Evolutionary conservation across 805 yeast genomes (phyloP), one percentile per base, ranked within the genome.

Genomic region (Wickerhamomyces silvicola): DNA sequence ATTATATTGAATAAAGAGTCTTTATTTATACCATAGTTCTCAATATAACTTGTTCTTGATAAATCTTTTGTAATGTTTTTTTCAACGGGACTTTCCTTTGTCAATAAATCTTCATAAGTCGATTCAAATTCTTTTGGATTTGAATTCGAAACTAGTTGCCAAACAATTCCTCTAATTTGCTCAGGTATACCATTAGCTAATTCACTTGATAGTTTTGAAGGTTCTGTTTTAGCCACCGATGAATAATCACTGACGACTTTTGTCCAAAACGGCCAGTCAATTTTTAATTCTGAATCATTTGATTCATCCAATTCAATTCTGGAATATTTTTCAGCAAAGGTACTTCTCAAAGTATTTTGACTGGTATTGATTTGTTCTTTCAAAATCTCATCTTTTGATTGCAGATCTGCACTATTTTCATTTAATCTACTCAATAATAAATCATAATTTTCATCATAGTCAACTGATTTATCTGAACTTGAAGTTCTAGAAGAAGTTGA

Each of bases 261-360:
- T 6, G 88, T 72, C 97, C 97, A 90, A 53, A 85, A 83, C 27
- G 81, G 83, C 92, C 92, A 83, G 51, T 81, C 84, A 28, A 78
- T 69, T 17, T 68, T 26, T 21, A 58, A 41, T 22, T 48, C 50
- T 2, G 41, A 59, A 9, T 64, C 56, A 28, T 60, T 60, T 39
- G 59, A n/a, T 10, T 30, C 31, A 8, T 36, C 38, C 13, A 28
- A 39, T 17, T 40, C 49, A 7, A 40, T 30, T 3, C 27, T 34
- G 9, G 52, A 39, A 5, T 47, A 32, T 16, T 48, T 39, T n/a
- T 42, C 45, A n/a, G 39, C 37, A 27, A 45, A 47, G 1, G 50
- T 33, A 0, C 56, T 31, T 39, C 63, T 68, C 16, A 74, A 48
- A 9, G 62, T 58, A 30, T 57, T 56, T n/a, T 68, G 58, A 18